Conservation (phyloP, 2,329 filamentous ascomycete genomes). For the Beauveria sp. region DNA sequence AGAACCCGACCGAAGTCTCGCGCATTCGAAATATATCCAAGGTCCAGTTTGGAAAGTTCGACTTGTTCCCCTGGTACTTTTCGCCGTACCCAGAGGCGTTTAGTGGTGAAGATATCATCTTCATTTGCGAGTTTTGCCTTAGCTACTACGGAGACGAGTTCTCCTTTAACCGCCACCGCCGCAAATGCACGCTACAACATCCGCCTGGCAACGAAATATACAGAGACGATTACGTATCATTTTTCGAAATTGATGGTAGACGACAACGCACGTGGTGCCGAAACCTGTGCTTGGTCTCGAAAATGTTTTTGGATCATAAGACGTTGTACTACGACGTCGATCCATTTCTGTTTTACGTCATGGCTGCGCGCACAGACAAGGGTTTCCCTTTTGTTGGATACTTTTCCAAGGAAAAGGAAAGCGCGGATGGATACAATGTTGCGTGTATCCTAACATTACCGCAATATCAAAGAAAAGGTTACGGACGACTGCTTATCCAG, state of each 20-base stretch:
- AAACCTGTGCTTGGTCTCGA: constrained; percentile 87
- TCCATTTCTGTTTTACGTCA: constrained; percentile 96
- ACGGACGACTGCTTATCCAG: constrained; percentile 86
- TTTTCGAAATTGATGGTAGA: constrained; percentile 94
- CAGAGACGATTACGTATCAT: constrained; percentile 85
- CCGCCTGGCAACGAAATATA: constrained; percentile 98
- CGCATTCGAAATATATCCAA: constrained; percentile 91
- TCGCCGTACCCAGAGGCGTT: constrained; percentile 91
- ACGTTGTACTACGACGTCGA: constrained; percentile 99
- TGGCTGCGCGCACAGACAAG: constrained; percentile 81
- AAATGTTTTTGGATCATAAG: constrained; percentile 93
- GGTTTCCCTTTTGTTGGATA: constrained; percentile 96
- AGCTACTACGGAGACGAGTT: constrained; percentile 80
- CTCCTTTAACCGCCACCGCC: constrained; percentile 76
- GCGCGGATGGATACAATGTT: constrained; percentile 92
- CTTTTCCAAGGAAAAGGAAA: constrained; percentile 98
- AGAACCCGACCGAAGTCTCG: constrained; percentile 94
- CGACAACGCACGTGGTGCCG: constrained; percentile 94
- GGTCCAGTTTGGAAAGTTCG: constrained; percentile 86
- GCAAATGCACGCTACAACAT: constrained; percentile 85
- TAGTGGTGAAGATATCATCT: constrained; percentile 81
- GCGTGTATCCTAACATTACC: constrained; percentile 95
- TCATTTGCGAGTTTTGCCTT: constrained; percentile 95
- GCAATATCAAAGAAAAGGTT: constrained; percentile 92
- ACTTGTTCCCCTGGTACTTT: constrained; percentile 98